Evolutionary conservation across 345 rosid species (phyloP).

Genomic region (Brassica carinata): DNA sequence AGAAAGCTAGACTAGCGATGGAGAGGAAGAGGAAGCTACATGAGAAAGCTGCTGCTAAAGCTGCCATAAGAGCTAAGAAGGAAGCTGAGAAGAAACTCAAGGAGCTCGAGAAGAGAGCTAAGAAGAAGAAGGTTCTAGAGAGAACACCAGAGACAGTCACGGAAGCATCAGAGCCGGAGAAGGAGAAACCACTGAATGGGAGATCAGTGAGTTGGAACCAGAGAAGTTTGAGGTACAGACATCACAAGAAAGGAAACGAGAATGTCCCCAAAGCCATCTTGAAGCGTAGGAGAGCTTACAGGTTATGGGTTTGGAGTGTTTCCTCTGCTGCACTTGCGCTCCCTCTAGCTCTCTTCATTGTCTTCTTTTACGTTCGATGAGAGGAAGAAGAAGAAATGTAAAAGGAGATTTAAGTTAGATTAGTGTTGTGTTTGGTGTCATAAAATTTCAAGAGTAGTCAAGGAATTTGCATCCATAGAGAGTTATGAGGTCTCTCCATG

Average conservation of each 20-base stretch:
- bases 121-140: constrained; percentile 67
- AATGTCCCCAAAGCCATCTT: constrained; percentile 63
- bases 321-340: constrained; percentile 52
- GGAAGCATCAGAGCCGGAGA: constrained; percentile 53
- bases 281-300: constrained; percentile 66
- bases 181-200: constrained; percentile 37
- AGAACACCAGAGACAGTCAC: constrained; percentile 46
- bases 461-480: not conserved
- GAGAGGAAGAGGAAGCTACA: constrained; percentile 95
- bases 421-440: constrained; percentile 3
- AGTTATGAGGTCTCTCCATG: constrained; percentile 19
- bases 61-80: constrained; percentile 74
- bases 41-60: constrained; percentile 83
- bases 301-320: constrained; percentile 65
- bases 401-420: too few relatives aligned
- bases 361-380: constrained; percentile 43
- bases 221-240: constrained; percentile 47
- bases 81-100: constrained; percentile 87
- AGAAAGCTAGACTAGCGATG: constrained; percentile 71
- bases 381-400: not conserved
- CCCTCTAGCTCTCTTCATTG: constrained; percentile 37
- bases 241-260: constrained; percentile 50
- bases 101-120: constrained; percentile 85
- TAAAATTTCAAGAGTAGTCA: not conserved
- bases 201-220: constrained; percentile 45